Evolutionary conservation across 2,329 filamentous ascomycete genomes (phyloP), one percentile per base, ranked within the genome.

Genomic region (Talaromyces verruculosus): DNA sequence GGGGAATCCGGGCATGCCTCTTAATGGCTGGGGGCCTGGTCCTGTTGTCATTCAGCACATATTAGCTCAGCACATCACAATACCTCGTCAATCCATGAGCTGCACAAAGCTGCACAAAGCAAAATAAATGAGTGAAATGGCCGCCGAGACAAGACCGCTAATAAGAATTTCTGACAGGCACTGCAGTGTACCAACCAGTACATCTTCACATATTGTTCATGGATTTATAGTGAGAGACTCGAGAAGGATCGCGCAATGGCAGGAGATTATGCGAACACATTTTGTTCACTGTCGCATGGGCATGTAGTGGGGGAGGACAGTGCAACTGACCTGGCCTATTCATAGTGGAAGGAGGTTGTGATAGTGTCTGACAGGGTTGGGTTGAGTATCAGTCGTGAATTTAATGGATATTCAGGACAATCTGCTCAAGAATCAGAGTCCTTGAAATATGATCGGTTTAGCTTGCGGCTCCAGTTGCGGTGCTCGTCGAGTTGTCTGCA

Each of bases 1-100:
- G 72, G 82, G 80, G 74, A 86, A 87, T 72, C 83, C 80, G 68
- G 83, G 81, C 76, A 86, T 83, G 67, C 79, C 80, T 75, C 83
- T 82, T 69, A 86, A 73, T 70, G 81, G 78, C 76, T 84, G 83
- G 68, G 81, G 79, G 71, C 80, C 79, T 68, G 81, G 79, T 71
- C 79, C 83, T 85, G 60, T 51, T 30, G 17, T 37, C 35, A 30
- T 47, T 39, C 61, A 51, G 47, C 11, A 47, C 25, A 39, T 7
- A 15, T 60, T 30, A 57, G 53, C n/a, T 57, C n/a, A 10, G 10
- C 30, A 57, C 11, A 39, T 37, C 11, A 57, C 19, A 22, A 39
- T 25, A 39, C 11, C 33, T 22, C 30, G n/a, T 57, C n/a, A 15
- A 25, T 37, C 33, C 39, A 22, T 51, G 57, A 68, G 64, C 45